Percentiles rank a stretch among this genome's conserved stretches.
These are phyloP conservation scores for Kuraishia cidri DNA, from an alignment of 805 yeast genomes.

Conservation along the genomic window DNA sequence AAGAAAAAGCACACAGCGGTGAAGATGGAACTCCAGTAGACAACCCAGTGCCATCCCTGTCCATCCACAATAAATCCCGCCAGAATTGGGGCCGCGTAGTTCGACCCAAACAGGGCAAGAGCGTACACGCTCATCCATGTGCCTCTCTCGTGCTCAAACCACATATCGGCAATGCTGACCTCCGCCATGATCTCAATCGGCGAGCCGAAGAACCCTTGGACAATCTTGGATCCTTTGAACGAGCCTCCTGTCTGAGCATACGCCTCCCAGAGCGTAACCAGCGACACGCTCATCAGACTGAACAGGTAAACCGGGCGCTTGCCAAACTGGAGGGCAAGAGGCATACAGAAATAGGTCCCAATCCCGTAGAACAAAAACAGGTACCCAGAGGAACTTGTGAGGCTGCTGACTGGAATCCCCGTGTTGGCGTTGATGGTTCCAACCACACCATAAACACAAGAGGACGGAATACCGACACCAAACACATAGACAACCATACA, in stretches of 20 bases:
- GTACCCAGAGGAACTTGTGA: conserved; percentile 38
- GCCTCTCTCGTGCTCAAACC: conserved; percentile 29
- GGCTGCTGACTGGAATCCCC: conserved; percentile 24
- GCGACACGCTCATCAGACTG: conserved; percentile 26
- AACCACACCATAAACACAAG: conserved; percentile 36
- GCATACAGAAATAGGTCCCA: conserved; percentile 42
- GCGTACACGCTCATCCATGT: conserved; percentile 27
- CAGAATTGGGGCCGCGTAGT: conserved; percentile 40
- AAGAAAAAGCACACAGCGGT: conserved; percentile 24
- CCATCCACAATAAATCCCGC: conserved; percentile 39
- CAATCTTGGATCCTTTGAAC: conserved; percentile 24
- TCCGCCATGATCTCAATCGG: conserved; percentile 25
- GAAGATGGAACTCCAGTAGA: conserved; percentile 33
- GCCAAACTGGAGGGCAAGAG: conserved; percentile 40
- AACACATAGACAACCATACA: conserved; percentile 28
- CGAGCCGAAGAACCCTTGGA: conserved; percentile 27
- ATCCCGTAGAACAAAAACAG: conserved; percentile 41
- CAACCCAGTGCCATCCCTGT: conserved; percentile 38
- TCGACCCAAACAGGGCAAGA: conserved; percentile 33
- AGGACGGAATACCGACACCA: conserved; percentile 35
- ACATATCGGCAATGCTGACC: conserved; percentile 25
- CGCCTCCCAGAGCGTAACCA: conserved; percentile 34
- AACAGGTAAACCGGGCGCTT: conserved; percentile 33
- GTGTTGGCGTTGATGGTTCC: conserved; percentile 24
- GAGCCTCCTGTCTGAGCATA: conserved; percentile 23